Conservation (phyloP, 2,329 filamentous ascomycete genomes). For the Juglanconis juglandina region DNA sequence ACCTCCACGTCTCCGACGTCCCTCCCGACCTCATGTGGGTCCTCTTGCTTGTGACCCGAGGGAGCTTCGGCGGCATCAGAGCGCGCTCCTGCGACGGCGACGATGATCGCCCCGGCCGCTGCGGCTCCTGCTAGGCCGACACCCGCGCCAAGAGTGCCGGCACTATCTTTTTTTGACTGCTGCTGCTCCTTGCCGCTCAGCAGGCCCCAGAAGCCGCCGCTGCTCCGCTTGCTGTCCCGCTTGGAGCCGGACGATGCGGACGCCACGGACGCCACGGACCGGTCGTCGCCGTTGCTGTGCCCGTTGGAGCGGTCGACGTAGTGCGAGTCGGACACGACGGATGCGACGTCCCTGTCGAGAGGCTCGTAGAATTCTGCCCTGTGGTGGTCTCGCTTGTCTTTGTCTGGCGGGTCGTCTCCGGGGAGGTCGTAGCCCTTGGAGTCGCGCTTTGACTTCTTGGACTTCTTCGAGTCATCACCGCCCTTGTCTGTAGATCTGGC, state of each 20-base stretch:
- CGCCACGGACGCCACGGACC: slow-evolving; percentile 41
- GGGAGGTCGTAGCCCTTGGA: slow-evolving; percentile 31
- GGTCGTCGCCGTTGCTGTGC: slow-evolving; percentile 39
- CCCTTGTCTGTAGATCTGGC: slow-evolving; percentile 12
- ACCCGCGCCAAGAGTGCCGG: slow-evolving; percentile 68
- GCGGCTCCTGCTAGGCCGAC: slow-evolving; percentile 56
- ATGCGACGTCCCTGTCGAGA: slow-evolving; percentile 44
- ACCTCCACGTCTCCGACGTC: slow-evolving; percentile 31
- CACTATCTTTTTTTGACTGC: slow-evolving; percentile 55
- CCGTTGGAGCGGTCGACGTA: slow-evolving; percentile 34
- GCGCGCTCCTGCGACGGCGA: slow-evolving; percentile 37
- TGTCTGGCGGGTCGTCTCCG: slow-evolving; percentile 37
- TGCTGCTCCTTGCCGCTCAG: slow-evolving; percentile 40
- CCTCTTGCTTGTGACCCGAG: slow-evolving; percentile 28
- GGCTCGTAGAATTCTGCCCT: slow-evolving; percentile 33
- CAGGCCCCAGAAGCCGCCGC: slow-evolving; percentile 47
- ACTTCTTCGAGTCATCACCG: slow-evolving; percentile 31
- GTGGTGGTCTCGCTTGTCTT: slow-evolving; percentile 24
- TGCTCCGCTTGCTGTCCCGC: slow-evolving; percentile 31
- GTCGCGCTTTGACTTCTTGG: slow-evolving; percentile 30
- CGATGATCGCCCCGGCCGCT: slow-evolving; percentile 31
- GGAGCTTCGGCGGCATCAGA: slow-evolving; percentile 45
- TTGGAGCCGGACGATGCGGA: slow-evolving; percentile 38
- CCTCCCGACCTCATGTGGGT: slow-evolving; percentile 11
- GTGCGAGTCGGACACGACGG: slow-evolving; percentile 44